Evolutionary conservation across 2,329 filamentous ascomycete species (phyloP), one percentile per base, ranked within the genome.

Genomic region (Aspergillus aculeatus): DNA sequence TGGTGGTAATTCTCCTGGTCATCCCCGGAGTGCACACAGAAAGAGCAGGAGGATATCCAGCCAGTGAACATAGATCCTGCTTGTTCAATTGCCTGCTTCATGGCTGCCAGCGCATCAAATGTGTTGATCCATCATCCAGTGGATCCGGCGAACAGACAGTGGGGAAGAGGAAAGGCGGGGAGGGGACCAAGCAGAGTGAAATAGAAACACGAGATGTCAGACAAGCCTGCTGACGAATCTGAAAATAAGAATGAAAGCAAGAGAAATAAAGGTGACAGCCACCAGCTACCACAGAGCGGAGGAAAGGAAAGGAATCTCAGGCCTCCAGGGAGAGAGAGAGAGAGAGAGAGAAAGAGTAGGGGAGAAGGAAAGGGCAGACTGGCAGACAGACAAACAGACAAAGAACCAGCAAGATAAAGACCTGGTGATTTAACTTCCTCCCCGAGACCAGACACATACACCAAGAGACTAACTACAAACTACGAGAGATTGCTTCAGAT

Each of bases 1-100:
- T 67, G 64, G 54, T 62, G 63, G 59, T 56, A 61, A 62, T 62
- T 62, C 60, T 71, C 69, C 59, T 71, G 68, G 50, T 66, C 7
- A 29, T 29, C 68, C 48, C 53, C 52, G 9, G 59, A 59, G 50
- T 56, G 63, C 62, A 59, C 68, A 64, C 74, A 78, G 62, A 68
- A 70, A 63, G 73, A 72, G 68, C 74, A 78, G 65, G 73, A 76
- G 50, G 69, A 66, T 62, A 77, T 66, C 76, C 76, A 78, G 65
- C 70, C 71, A 65, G 68, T 73, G 66, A 77, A 72, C 62, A 71
- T 64, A 66, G 74, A 75, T 62, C 71, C 74, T 68, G 72, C 75
- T 71, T 73, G 74, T 68, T 75, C 71, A 57, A 73, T 67, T 70
- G 66, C 70, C 63, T 68, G 67, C 64, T 66, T 70, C 67, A 73